A percentile compares a stretch with the other conserved stretches of the same genome.
Evolutionary conservation across 306 rosid species (phyloP).

Genomic region (Canavalia ensiformis): DNA sequence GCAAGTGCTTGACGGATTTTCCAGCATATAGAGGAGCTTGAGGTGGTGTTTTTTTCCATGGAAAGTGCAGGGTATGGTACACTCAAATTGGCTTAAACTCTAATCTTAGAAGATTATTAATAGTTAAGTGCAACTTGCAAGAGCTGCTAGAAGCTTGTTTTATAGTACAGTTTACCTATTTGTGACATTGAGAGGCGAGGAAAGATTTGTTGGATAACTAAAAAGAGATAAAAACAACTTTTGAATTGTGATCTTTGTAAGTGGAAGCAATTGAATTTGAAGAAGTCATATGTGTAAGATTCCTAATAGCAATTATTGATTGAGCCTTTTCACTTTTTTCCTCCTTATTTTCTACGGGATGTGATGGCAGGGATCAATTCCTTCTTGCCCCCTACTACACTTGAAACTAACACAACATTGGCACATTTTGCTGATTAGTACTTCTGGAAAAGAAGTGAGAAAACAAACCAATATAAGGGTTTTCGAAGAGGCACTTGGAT

Average conservation of each 20-base stretch:
- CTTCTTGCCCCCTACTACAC: slow-evolving; percentile 42
- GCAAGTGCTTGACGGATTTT: slow-evolving; percentile 58
- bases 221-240: neutral
- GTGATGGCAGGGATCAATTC: slow-evolving; percentile 66
- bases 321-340: neutral
- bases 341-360: slow-evolving; percentile 17
- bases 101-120: neutral
- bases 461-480: neutral
- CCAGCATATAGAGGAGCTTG: slow-evolving; percentile 55
- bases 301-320: slow-evolving; percentile 37
- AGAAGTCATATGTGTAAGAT: slow-evolving; percentile 44
- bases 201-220: neutral
- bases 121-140: slow-evolving; percentile 36
- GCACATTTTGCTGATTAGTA: slow-evolving; percentile 11
- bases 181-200: neutral
- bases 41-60: slow-evolving; percentile 51
- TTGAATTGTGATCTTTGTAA: slow-evolving; percentile 33
- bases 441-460: neutral
- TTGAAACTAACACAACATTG: slow-evolving; percentile 37
- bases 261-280: slow-evolving; percentile 40
- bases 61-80: slow-evolving; percentile 15
- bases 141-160: neutral
- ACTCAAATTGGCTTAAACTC: neutral
- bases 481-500: neutral
- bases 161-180: slow-evolving; percentile 39